These are phyloP conservation scores for Salix exigua DNA, from an alignment of 345 rosid species.

Conservation along the genomic window DNA sequence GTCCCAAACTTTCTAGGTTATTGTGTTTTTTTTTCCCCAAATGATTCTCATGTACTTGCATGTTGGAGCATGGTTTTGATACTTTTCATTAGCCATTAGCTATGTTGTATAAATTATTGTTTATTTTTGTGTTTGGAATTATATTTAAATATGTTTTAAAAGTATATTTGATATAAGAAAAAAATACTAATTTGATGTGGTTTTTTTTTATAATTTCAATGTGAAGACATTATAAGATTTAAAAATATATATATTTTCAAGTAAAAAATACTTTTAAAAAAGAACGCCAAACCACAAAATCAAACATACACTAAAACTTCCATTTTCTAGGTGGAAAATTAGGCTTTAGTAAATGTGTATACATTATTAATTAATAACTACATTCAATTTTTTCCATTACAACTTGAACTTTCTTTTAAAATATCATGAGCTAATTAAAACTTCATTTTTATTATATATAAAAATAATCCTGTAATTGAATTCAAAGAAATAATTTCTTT, in stretches of 20 bases:
- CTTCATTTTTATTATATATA: too few species aligned
- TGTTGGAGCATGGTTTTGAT: background rate
- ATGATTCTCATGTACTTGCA: background rate
- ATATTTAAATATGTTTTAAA: background rate
- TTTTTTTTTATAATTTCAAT: background rate
- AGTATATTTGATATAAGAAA: background rate
- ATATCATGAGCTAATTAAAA: too few species aligned
- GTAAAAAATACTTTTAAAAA: background rate
- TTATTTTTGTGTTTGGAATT: too few species aligned
- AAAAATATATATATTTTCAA: background rate
- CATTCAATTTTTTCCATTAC: too few species aligned
- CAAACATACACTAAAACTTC: too few species aligned
- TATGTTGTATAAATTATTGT: too few species aligned
- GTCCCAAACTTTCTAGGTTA: background rate
- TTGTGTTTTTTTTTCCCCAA: background rate
- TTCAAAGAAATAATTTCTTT: background rate
- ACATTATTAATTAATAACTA: too few species aligned
- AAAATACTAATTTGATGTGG: background rate
- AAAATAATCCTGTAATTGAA: background rate
- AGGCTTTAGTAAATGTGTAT: too few species aligned
- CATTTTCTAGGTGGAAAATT: too few species aligned
- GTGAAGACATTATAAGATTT: background rate
- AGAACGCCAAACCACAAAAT: too few species aligned
- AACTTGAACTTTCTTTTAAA: too few species aligned
- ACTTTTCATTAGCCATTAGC: background rate